These are phyloP conservation scores for Thuidium tamariscinum DNA, from an alignment of 225 moss, liverwort and hornwort species.

Conservation along the genomic window DNA sequence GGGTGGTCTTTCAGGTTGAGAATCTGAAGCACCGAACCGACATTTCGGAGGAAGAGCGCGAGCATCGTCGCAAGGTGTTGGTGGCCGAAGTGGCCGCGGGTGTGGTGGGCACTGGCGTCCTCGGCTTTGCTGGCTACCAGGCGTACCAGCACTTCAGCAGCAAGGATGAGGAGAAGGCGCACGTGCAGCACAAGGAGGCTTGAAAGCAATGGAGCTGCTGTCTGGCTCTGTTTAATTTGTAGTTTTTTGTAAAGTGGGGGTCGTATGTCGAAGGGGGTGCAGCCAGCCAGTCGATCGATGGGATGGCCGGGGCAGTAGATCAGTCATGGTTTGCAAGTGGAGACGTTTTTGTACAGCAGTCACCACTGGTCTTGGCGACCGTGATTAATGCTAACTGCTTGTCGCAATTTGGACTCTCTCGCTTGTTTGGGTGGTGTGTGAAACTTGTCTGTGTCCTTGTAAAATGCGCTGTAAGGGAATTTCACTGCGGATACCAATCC, in stretches of 20 bases:
- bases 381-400: background rate
- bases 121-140: constrained; percentile 21
- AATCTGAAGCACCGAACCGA: constrained; percentile 27
- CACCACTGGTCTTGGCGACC: background rate
- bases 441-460: background rate
- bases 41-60: constrained; percentile 29
- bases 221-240: background rate
- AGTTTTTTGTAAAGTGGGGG: background rate
- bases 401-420: background rate
- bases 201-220: background rate
- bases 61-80: constrained; percentile 24
- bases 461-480: background rate
- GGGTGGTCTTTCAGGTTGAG: background rate
- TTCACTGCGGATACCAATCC: background rate
- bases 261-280: background rate
- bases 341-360: background rate
- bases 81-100: constrained; percentile 31
- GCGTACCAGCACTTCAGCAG: constrained; percentile 24
- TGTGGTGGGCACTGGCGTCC: constrained; percentile 20
- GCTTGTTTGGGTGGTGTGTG: background rate
- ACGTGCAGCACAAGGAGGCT: background rate
- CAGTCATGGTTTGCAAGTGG: background rate
- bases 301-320: background rate
- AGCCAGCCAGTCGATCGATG: background rate
- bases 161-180: background rate